Base-by-base conservation (phyloP, 2,329 filamentous ascomycete genomes). In the Trichoderma polysporum region DNA sequence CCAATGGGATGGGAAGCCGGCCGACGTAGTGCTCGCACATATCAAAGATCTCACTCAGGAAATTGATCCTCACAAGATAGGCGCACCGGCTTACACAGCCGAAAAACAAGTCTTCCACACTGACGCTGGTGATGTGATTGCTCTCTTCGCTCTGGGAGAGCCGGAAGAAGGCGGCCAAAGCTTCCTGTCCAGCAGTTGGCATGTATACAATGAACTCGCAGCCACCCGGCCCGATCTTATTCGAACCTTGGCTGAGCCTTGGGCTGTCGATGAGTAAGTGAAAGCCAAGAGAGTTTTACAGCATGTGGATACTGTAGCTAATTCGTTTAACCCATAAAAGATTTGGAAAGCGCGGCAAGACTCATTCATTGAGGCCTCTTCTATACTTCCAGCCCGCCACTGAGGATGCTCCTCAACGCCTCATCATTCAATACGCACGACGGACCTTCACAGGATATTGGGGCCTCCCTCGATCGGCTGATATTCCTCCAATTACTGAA, bases 81-180 rank as follows among this genome's bases (percentile, higher is more conserved):
- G 86, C 2, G 82, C 83, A 1, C 86, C 86, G 0, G 85, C 86
- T 0, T 88, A 87, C 73, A 88, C 86, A 0, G 79, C 83, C 0
- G 86, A 89, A 66, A 88, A 87, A 72, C 87, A 87, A 73, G 83
- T 85, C 6, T 89, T 89, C 71, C 88, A 90, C 73, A 90, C 85
- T 0, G 87, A 90, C 70, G 73, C 74, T 0, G 83, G 87, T 9
- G 88, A 90, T 70, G 79, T 90, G 2, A 81, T 90, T 22, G 84
- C 85, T 2, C 77, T 90, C 7, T 84, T 87, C 56, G 84, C 83
- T 0, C 80, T 89, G 19, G 81, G 82, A 10, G 83, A 86, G 0
- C 82, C 81, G 0, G 77, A 78, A 2, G 74, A 76, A 41, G 88
- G 88, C 0, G 88, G 88, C 1, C 78, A 84, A 67, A 89, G 86